phyloP scores from a whole-genome alignment of 2,329 filamentous ascomycete genomes.

The Ophiosphaerella narmari region DNA sequence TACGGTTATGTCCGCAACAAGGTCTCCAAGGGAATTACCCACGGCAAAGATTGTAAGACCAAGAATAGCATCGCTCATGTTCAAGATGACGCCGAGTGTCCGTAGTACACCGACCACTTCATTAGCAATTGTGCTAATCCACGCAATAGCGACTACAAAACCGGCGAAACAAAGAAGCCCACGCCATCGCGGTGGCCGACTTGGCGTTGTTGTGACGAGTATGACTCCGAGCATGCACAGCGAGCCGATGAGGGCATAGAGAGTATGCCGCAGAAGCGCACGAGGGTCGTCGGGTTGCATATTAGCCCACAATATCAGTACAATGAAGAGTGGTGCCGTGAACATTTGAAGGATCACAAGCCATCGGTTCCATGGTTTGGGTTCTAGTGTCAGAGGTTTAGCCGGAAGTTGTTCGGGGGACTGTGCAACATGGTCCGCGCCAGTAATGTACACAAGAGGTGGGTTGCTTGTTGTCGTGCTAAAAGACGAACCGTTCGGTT shows the following conservation, averaged over 20 bases:
- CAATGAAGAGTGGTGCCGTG: slow-evolving; percentile 81
- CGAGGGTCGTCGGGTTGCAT: slow-evolving; percentile 60
- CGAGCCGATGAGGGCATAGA: slow-evolving; percentile 59
- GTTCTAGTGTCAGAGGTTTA: slow-evolving; percentile 20
- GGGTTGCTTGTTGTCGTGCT: slow-evolving; percentile 24
- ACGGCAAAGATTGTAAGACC: slow-evolving; percentile 96
- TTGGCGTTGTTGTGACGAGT: slow-evolving; percentile 69
- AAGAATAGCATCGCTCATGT: slow-evolving; percentile 92
- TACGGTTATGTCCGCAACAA: slow-evolving; percentile 93
- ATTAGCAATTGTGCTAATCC: slow-evolving; percentile 94
- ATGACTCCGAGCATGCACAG: slow-evolving; percentile 69
- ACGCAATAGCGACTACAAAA: slow-evolving; percentile 88
- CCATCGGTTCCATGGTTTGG: slow-evolving; percentile 85
- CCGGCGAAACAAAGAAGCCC: slow-evolving; percentile 84
- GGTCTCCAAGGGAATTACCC: slow-evolving; percentile 90
- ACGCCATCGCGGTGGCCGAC: slow-evolving; percentile 72
- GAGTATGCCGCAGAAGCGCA: slow-evolving; percentile 62
- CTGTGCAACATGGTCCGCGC: slow-evolving; percentile 39
- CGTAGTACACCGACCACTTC: slow-evolving; percentile 96
- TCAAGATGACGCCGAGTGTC: slow-evolving; percentile 85
- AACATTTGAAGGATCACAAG: slow-evolving; percentile 84
- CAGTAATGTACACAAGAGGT: slow-evolving; percentile 36
- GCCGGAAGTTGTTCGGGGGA: slow-evolving; percentile 42
- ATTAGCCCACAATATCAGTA: slow-evolving; percentile 76
- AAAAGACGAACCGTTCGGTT: slow-evolving; percentile 9